Conservation (phyloP, 192 early-diverging fungal genomes). For the Mortierella claussenii region DNA sequence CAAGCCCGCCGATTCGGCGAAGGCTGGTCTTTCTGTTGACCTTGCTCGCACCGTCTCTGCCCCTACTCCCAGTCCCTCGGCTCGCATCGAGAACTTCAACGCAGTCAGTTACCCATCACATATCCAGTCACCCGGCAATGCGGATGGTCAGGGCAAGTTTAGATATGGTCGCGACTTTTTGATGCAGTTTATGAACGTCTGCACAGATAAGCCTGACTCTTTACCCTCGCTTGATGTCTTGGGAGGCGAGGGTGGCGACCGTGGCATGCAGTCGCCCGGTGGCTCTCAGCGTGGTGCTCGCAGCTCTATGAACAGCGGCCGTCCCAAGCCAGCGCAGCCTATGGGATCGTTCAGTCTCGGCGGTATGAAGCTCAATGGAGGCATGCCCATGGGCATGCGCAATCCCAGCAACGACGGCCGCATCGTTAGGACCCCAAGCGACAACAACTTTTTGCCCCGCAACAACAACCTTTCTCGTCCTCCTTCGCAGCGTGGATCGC, state of each 20-base stretch:
- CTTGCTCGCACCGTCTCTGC: slow-evolving; percentile 53
- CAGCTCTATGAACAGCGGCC: slow-evolving; percentile 39
- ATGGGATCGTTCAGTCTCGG: slow-evolving; percentile 57
- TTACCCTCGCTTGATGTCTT: slow-evolving; percentile 61
- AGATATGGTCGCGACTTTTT: slow-evolving; percentile 82
- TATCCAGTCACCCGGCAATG: slow-evolving; percentile 64
- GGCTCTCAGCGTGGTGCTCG: slow-evolving; percentile 23
- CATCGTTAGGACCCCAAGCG: slow-evolving; percentile 27
- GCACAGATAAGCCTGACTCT: slow-evolving; percentile 69
- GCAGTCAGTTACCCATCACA: slow-evolving; percentile 57
- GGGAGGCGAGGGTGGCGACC: slow-evolving; percentile 58
- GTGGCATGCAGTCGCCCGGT: slow-evolving; percentile 40
- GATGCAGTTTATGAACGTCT: slow-evolving; percentile 76
- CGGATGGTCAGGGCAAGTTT: slow-evolving; percentile 68
- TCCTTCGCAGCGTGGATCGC: slow-evolving; percentile 58
- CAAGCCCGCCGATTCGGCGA: slow-evolving; percentile 46
- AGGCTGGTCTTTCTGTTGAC: slow-evolving; percentile 49
- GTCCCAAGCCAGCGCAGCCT: slow-evolving; percentile 50
- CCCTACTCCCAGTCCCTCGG: slow-evolving; percentile 53
- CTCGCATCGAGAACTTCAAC: slow-evolving; percentile 60
- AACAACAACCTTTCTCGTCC: slow-evolving; percentile 43
- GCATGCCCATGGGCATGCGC: slow-evolving; percentile 56
- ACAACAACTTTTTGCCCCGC: slow-evolving; percentile 28
- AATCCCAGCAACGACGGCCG: slow-evolving; percentile 50
- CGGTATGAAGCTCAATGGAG: slow-evolving; percentile 28